Evolutionary conservation across 1,139 yeast species (phyloP), one percentile per base, ranked within the genome.

Genomic region (Yamadazyma atmosphaerica): DNA sequence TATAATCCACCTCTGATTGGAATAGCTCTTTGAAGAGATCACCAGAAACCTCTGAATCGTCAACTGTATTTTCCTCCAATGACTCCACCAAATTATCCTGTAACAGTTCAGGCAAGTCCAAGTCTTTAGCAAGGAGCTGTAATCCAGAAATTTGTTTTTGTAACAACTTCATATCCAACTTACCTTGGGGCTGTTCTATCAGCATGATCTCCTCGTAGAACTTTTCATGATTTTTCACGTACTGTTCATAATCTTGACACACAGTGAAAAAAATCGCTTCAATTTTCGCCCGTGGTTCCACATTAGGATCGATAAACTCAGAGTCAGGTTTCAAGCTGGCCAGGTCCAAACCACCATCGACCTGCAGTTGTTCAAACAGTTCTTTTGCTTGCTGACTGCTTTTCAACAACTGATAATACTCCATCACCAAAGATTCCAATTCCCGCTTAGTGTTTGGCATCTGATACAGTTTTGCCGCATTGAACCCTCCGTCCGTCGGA

Each of bases 111-210:
- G 97, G 95, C 35, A 94, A 60, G 53, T 86, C 94, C 47, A 87
- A 55, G 56, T 89, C 95, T 47, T 79, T 83, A 1, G 95, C 77
- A 37, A 92, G 65, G 24, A 89, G 59, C 56, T 89, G 89, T 48
- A 87, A 77, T 0, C 94, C 87, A 21, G 81, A 68, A 19, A 92
- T 62, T 60, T 90, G 98, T 37, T 79, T 74, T 40, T 76, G 72
- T 42, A 90, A 66, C 36, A 83, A 59, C 4, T 64, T 68, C 15
- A 68, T 49, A 57, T 88, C 87, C 19, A 73, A 41, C 1, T 36
- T 34, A 10, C 47, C 46, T 2, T 40, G 38, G 4, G 41, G 39
- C 9, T 40, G 36, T 3, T 24, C 21, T 10, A 37, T 34, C n/a
- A 39, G 35, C 14, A 48, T 43, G 18, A 59, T 37, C 6, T 54